Evolutionary conservation across 1,284 basidiomycete genomes (phyloP), one percentile per base, ranked within the genome.

Genomic region (Apiotrichum gamsii): DNA sequence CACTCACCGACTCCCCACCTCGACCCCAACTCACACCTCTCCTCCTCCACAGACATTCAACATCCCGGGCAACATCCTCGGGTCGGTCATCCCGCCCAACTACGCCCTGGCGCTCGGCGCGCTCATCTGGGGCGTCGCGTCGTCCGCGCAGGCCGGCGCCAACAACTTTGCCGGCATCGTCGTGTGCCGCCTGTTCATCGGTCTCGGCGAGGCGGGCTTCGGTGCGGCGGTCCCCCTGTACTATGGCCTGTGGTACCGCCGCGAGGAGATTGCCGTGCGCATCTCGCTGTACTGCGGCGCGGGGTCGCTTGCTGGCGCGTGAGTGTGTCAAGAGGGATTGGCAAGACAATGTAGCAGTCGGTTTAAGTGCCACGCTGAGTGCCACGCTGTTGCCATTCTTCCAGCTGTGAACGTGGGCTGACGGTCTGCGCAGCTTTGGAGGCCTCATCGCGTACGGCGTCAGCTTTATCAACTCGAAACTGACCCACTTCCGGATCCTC

Each of bases 281-380:
- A 51, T 69, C 39, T 59, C 59, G 5, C 33, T 69, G 1, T 73
- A 67, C 60, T 67, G 71, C 37, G 57, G 59, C 3, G 70, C 69
- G 2, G 67, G 66, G 10, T 50, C 56, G 2, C 34, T 68, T 5
- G 59, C 52, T 10, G 61, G 62, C 16, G 56, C 63, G 28, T 40
- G 19, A 31, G 39, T 40, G n/a, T n/a, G n/a, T 2, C 23, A 8
- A 28, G 2, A 11, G 25, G 8, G 25, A 6, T 28, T 28, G 25
- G n/a, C n/a, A n/a, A n/a, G n/a, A n/a, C n/a, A n/a, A n/a, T n/a
- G n/a, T n/a, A n/a, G n/a, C n/a, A n/a, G n/a, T n/a, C n/a, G n/a
- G n/a, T n/a, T 28, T 28, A 19, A 11, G 14, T 15, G n/a, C 4
- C 6, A 15, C 11, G 18, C 16, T 23, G 9, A 11, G 15, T 15